Evolutionary conservation across 805 yeast species (phyloP).

Genomic region (Saccharomycopsis javanensis): DNA sequence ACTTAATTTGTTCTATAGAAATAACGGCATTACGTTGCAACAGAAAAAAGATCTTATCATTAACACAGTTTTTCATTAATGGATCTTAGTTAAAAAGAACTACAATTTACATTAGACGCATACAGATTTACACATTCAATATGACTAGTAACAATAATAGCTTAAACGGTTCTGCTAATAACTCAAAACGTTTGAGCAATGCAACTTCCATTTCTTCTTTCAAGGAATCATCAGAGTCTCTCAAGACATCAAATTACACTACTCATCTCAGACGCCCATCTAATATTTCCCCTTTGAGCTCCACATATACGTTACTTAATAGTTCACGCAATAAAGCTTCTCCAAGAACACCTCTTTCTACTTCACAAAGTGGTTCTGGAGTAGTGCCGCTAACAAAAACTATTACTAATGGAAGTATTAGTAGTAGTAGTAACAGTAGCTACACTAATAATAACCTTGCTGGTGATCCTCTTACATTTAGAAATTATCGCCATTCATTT

Average conservation of each 20-base stretch:
- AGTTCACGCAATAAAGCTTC: background rate
- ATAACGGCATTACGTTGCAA: no score
- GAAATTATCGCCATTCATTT: background rate
- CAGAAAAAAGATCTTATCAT: no score
- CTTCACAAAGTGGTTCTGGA: background rate
- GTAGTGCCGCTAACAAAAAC: background rate
- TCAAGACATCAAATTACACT: background rate
- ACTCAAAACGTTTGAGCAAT: background rate
- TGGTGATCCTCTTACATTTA: background rate
- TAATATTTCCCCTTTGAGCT: background rate
- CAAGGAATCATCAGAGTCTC: background rate
- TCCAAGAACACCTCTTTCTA: background rate
- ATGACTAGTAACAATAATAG: background rate
- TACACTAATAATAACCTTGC: background rate
- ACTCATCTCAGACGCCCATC: slow-evolving; percentile 2
- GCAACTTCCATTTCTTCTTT: background rate
- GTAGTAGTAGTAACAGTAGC: background rate
- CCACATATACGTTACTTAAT: background rate
- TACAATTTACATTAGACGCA: no score
- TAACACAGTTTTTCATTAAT: no score
- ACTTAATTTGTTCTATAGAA: no score
- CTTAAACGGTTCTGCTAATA: background rate
- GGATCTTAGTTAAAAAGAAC: no score
- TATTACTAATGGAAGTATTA: background rate
- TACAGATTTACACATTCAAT: background rate